These are phyloP conservation scores for Amyloporia xantha DNA, from an alignment of 768 basidiomycete species.

Conservation along the genomic window DNA sequence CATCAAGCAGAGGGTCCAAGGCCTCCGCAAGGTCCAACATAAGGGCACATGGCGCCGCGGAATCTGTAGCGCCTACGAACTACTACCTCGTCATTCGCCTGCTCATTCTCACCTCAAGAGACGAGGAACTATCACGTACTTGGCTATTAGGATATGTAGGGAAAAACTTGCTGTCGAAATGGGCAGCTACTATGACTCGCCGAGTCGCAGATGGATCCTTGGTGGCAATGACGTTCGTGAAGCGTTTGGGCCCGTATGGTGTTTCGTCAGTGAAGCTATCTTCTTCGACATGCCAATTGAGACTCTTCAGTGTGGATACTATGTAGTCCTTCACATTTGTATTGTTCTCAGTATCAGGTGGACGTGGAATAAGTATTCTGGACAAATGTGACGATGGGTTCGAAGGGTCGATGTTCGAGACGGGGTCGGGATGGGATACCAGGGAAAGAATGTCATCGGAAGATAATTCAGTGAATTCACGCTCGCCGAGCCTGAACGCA, in stretches of 20 bases:
- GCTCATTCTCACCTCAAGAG: not conserved
- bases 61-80: constrained; percentile 98
- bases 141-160: constrained; percentile 63
- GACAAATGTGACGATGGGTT: constrained; percentile 71
- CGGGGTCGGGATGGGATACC: constrained; percentile 52
- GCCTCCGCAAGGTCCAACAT: constrained; percentile 89
- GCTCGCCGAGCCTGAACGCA: constrained; percentile 27
- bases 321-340: constrained; percentile 82
- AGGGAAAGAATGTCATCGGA: constrained; percentile 44
- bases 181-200: constrained; percentile 83
- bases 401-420: constrained; percentile 58
- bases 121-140: constrained; percentile 34
- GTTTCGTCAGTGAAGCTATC: constrained; percentile 76
- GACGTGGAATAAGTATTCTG: constrained; percentile 79
- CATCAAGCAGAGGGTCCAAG: constrained; percentile 64
- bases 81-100: constrained; percentile 27
- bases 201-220: constrained; percentile 83
- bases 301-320: constrained; percentile 54
- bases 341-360: constrained; percentile 69
- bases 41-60: constrained; percentile 91
- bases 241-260: constrained; percentile 71
- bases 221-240: constrained; percentile 92
- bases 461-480: constrained; percentile 40
- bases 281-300: constrained; percentile 86
- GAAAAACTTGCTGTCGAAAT: constrained; percentile 92